These are phyloP conservation scores for Graphilbum fragrans DNA, from an alignment of 2,329 filamentous ascomycete species.

Conservation along the genomic window DNA sequence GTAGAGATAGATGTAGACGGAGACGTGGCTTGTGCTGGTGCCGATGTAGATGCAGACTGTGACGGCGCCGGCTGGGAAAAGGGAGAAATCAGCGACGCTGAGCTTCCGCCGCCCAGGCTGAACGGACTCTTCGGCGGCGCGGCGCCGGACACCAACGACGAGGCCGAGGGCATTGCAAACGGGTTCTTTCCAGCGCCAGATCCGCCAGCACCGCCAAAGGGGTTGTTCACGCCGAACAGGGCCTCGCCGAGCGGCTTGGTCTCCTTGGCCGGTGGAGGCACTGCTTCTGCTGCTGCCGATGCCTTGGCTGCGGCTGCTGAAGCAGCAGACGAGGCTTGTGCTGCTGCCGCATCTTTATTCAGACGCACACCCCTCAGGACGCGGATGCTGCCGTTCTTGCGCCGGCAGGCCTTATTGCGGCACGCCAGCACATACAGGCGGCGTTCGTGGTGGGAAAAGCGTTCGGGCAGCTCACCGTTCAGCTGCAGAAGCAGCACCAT, in stretches of 20 bases:
- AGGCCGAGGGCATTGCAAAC: not conserved
- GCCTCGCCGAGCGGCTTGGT: constrained; percentile 46
- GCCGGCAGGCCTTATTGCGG: constrained; percentile 62
- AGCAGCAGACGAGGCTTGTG: constrained; percentile 12
- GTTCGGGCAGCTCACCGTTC: constrained; percentile 77
- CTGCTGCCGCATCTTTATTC: constrained; percentile 21
- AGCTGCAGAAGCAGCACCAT: constrained; percentile 84
- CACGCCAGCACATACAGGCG: constrained; percentile 82
- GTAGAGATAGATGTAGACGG: not conserved
- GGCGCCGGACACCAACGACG: not conserved
- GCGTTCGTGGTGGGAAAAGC: constrained; percentile 77
- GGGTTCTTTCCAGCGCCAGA: constrained; percentile 12
- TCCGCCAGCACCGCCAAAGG: constrained; percentile 20
- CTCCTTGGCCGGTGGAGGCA: constrained; percentile 9
- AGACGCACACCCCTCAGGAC: constrained; percentile 56
- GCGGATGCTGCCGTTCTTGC: constrained; percentile 72
- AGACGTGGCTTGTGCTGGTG: not conserved
- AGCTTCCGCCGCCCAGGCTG: not conserved
- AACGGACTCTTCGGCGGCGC: constrained; percentile 5
- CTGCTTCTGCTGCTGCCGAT: constrained; percentile 9
- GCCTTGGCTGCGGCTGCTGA: constrained; percentile 19
- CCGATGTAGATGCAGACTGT: too few species aligned
- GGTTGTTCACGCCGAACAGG: constrained; percentile 52
- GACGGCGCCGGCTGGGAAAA: not conserved
- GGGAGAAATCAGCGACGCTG: not conserved